Percentiles rank a stretch among this genome's conserved stretches.
phyloP scores from a whole-genome alignment of 176 grass and related monocot genomes.

The Ananas comosus region DNA sequence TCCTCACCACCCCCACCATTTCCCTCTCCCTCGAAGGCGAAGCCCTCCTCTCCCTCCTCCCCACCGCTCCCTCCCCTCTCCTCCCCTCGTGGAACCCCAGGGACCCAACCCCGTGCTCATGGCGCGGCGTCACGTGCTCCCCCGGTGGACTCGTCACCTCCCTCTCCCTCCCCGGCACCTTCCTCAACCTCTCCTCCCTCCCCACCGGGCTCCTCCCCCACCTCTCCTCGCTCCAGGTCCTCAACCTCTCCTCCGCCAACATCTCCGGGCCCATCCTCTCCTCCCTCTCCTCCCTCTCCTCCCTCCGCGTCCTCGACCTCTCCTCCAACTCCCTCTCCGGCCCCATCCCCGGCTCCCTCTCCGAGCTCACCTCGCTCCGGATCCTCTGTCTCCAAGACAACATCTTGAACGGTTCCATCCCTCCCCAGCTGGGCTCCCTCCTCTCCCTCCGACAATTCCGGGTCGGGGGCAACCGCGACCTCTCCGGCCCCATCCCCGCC shows the following conservation, averaged over 20 bases:
- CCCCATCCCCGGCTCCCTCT: constrained; percentile 51
- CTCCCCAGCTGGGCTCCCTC: constrained; percentile 57
- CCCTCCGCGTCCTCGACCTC: constrained; percentile 79
- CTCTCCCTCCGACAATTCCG: constrained; percentile 78
- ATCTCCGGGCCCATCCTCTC: constrained; percentile 56
- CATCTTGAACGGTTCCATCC: constrained; percentile 79
- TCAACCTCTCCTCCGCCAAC: constrained; percentile 91
- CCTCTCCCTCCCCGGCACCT: constrained; percentile 72
- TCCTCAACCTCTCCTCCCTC: constrained; percentile 81
- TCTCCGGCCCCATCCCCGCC: constrained; percentile 47
- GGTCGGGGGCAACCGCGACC: constrained; percentile 60
- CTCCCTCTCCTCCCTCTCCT: constrained; percentile 35
- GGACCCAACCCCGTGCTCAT: constrained; percentile 57
- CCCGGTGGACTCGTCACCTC: constrained; percentile 75
- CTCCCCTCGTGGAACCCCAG: constrained; percentile 76
- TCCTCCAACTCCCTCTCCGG: constrained; percentile 77
- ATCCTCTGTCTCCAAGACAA: constrained; percentile 97
- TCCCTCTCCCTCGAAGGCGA: constrained; percentile 20
- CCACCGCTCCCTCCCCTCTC: constrained; percentile 17
- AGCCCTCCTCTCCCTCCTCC: constrained; percentile 16
- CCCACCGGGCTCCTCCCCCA: constrained; percentile 41
- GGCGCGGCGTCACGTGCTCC: constrained; percentile 88
- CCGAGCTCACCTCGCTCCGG: constrained; percentile 63
- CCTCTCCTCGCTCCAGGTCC: constrained; percentile 70
- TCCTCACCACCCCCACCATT: neutral